Percentiles rank a stretch among this genome's conserved stretches.
Evolutionary conservation across 2,329 filamentous ascomycete genomes (phyloP).

Genomic region (Arthrobotrys musiformis): DNA sequence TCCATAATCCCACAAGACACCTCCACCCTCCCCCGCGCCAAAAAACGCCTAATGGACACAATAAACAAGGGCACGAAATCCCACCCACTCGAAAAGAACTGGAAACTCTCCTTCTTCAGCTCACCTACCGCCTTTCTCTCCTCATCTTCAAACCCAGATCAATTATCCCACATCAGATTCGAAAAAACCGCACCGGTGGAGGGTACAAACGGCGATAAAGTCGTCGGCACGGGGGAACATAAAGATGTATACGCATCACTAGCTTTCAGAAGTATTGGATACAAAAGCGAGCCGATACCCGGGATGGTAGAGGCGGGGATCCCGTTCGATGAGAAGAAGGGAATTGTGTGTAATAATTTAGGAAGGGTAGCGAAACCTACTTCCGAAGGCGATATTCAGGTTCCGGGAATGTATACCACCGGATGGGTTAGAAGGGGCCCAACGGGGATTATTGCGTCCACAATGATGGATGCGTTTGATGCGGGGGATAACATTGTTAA

Average conservation of each 20-base stretch:
- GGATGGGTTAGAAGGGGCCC: slow-evolving; percentile 97
- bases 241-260: slow-evolving; percentile 72
- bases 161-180: slow-evolving; percentile 76
- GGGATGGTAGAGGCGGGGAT: slow-evolving; percentile 80
- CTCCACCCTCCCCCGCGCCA: slow-evolving; percentile 77
- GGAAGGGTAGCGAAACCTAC: slow-evolving; percentile 72
- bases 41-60: slow-evolving; percentile 70
- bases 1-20: slow-evolving; percentile 74
- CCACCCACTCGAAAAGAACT: slow-evolving; percentile 69
- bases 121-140: slow-evolving; percentile 77
- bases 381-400: slow-evolving; percentile 64
- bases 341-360: slow-evolving; percentile 84
- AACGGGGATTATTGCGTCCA: slow-evolving; percentile 93
- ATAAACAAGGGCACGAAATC: slow-evolving; percentile 35
- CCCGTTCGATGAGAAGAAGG: slow-evolving; percentile 78
- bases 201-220: slow-evolving; percentile 67
- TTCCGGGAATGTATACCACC: slow-evolving; percentile 86
- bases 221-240: slow-evolving; percentile 66
- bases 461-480: slow-evolving; percentile 92
- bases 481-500: slow-evolving; percentile 83
- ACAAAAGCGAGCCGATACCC: slow-evolving; percentile 80
- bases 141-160: slow-evolving; percentile 64
- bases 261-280: slow-evolving; percentile 94
- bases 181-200: slow-evolving; percentile 69
- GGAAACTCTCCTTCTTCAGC: slow-evolving; percentile 88